A percentile compares a stretch with the other conserved stretches of the same genome.
phyloP scores from a whole-genome alignment of 1,284 basidiomycete genomes.

The Ceraceosorus bombacis region DNA sequence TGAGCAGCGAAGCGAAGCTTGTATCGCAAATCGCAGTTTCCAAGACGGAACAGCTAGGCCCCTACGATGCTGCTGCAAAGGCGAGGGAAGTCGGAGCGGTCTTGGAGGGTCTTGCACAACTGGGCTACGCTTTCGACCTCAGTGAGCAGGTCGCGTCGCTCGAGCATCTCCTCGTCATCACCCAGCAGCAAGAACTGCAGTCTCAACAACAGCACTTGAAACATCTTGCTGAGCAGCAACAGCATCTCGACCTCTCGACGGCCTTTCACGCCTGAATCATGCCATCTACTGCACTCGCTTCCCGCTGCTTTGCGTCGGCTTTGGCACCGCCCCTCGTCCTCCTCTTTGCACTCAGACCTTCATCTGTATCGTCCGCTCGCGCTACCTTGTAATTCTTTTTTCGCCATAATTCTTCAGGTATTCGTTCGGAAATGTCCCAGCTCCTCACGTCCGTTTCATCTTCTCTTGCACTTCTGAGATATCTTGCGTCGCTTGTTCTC shows the following conservation, averaged over 20 bases:
- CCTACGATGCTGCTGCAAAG: constrained; percentile 36
- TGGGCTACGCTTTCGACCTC: constrained; percentile 33
- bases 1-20: not conserved
- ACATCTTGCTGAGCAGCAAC: not conserved
- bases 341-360: too few species aligned
- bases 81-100: constrained; percentile 31
- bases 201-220: not conserved
- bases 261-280: too few species aligned
- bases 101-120: constrained; percentile 36
- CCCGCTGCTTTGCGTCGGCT: too few species aligned
- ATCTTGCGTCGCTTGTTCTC: too few species aligned
- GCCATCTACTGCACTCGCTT: too few species aligned
- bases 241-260: not conserved
- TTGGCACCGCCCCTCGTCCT: too few species aligned
- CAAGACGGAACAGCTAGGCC: constrained; percentile 19
- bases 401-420: too few species aligned
- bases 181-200: not conserved
- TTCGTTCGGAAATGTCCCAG: too few species aligned
- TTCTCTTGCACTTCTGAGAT: too few species aligned
- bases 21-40: constrained; percentile 8
- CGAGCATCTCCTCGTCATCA: not conserved
- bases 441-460: too few species aligned
- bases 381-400: too few species aligned
- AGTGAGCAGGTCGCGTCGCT: not conserved
- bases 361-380: too few species aligned